A percentile compares a stretch with the other conserved stretches of the same genome.
These are phyloP conservation scores for Inga leiocalycina DNA, from an alignment of 306 rosid species.

Conservation along the genomic window DNA sequence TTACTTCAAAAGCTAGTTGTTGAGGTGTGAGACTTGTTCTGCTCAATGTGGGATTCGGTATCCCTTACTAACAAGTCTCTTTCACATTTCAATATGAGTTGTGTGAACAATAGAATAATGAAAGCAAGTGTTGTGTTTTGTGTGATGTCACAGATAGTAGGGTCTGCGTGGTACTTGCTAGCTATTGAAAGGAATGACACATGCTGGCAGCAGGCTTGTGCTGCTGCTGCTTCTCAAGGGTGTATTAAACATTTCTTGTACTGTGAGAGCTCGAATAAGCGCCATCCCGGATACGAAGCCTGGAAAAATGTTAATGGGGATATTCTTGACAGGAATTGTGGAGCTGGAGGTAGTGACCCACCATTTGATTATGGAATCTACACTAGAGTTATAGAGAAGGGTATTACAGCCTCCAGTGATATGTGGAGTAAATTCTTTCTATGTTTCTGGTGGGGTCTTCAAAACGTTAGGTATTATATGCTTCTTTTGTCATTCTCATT, in stretches of 20 bases:
- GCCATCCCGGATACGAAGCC: constrained; percentile 38
- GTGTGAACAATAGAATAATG: not conserved
- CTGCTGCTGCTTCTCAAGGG: not conserved
- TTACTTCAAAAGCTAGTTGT: too few species aligned
- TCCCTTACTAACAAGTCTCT: too few species aligned
- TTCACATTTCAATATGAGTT: not conserved
- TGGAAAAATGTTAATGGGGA: constrained; percentile 54
- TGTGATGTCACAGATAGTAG: constrained; percentile 56
- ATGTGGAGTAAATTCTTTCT: constrained; percentile 68
- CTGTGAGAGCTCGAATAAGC: constrained; percentile 53
- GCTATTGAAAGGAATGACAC: constrained; percentile 77
- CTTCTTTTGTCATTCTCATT: constrained; percentile 16
- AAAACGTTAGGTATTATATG: constrained; percentile 68
- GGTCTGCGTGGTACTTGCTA: constrained; percentile 86
- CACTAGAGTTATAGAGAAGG: constrained; percentile 56
- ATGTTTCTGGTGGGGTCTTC: constrained; percentile 96
- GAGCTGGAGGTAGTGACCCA: constrained; percentile 18
- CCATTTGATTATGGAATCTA: constrained; percentile 79
- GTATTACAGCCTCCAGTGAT: constrained; percentile 53
- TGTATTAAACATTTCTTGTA: constrained; percentile 60
- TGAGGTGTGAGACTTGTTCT: too few species aligned
- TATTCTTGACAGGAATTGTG: constrained; percentile 55
- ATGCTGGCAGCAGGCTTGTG: constrained; percentile 76
- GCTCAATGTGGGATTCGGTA: too few species aligned
- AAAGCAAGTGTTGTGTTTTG: not conserved